Evolutionary conservation across 768 basidiomycete species (phyloP).

Genomic region (Tricholoma matsutake): DNA sequence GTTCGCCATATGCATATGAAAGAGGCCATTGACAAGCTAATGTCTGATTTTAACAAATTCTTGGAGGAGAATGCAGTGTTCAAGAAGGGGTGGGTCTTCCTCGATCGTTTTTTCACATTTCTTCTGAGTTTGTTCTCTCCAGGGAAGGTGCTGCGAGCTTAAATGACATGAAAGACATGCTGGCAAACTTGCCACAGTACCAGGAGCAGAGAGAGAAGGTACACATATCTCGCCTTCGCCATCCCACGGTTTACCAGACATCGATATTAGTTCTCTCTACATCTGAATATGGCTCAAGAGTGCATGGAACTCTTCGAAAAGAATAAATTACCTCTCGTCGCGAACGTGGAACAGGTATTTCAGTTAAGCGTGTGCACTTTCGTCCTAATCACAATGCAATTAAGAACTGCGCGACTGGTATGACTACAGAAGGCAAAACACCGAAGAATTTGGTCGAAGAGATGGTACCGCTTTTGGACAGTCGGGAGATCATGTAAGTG

Average conservation of each 20-base stretch:
- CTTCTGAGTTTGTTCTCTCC: slow-evolving; percentile 7
- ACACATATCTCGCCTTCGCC: background rate
- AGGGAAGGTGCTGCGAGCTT: slow-evolving; percentile 82
- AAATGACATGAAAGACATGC: slow-evolving; percentile 99
- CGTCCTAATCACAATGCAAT: background rate
- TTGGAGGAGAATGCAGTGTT: slow-evolving; percentile 93
- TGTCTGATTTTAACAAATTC: slow-evolving; percentile 94
- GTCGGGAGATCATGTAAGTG: slow-evolving; percentile 75
- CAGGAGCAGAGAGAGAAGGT: slow-evolving; percentile 96
- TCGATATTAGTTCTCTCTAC: slow-evolving; percentile 80
- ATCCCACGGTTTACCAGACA: background rate
- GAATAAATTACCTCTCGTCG: slow-evolving; percentile 78
- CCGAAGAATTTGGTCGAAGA: slow-evolving; percentile 95
- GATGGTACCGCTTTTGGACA: slow-evolving; percentile 95
- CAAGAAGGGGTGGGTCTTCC: slow-evolving; percentile 67
- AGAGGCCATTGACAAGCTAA: slow-evolving; percentile 95
- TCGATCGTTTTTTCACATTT: slow-evolving; percentile 2
- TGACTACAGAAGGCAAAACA: slow-evolving; percentile 89
- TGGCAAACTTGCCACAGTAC: slow-evolving; percentile 91
- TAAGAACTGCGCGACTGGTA: slow-evolving; percentile 91
- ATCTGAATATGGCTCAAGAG: slow-evolving; percentile 96
- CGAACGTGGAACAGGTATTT: slow-evolving; percentile 84
- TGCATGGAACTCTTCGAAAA: slow-evolving; percentile 94
- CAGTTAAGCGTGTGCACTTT: background rate
- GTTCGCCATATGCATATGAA: slow-evolving; percentile 98